These are phyloP conservation scores for Coelastrella sp. DNA, from an alignment of 139 green algal species.

Conservation along the genomic window DNA sequence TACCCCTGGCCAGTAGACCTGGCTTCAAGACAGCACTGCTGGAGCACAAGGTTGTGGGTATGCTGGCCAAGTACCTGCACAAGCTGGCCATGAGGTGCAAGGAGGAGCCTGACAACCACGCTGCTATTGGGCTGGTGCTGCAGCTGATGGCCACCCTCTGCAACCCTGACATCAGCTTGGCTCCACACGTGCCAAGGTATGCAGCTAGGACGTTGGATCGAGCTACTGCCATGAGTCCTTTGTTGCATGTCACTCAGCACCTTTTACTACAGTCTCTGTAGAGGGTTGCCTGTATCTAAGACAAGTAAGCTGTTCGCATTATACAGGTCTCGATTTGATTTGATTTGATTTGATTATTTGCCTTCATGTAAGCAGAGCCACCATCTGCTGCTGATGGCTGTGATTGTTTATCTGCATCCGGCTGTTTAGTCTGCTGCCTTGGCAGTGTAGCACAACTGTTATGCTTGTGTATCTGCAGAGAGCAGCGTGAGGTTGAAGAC, in stretches of 20 bases:
- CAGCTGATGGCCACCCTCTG: constrained; percentile 23
- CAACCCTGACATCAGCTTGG: constrained; percentile 33
- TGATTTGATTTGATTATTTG: not conserved
- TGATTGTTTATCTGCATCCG: not conserved
- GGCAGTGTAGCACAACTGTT: not conserved
- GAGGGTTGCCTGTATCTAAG: too few species aligned
- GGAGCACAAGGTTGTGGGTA: constrained; percentile 17
- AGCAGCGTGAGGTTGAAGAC: not conserved
- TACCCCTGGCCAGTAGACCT: constrained; percentile 1
- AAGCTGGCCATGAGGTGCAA: not conserved
- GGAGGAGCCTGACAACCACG: not conserved
- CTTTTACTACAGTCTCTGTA: too few species aligned
- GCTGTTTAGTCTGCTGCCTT: not conserved
- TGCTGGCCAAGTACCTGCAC: constrained; percentile 41
- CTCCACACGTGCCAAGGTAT: not conserved
- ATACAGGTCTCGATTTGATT: too few species aligned
- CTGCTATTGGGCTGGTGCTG: constrained; percentile 16
- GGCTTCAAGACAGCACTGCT: constrained; percentile 34
- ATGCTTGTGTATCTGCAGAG: constrained; percentile 25
- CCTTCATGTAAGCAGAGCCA: too few species aligned
- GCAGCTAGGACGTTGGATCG: too few species aligned
- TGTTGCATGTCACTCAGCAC: too few species aligned
- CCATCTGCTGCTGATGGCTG: too few species aligned
- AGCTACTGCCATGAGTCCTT: too few species aligned
- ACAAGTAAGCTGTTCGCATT: too few species aligned